Base-by-base conservation (phyloP, 352 stramenopile species). In the Globisporangium parvum region DNA sequence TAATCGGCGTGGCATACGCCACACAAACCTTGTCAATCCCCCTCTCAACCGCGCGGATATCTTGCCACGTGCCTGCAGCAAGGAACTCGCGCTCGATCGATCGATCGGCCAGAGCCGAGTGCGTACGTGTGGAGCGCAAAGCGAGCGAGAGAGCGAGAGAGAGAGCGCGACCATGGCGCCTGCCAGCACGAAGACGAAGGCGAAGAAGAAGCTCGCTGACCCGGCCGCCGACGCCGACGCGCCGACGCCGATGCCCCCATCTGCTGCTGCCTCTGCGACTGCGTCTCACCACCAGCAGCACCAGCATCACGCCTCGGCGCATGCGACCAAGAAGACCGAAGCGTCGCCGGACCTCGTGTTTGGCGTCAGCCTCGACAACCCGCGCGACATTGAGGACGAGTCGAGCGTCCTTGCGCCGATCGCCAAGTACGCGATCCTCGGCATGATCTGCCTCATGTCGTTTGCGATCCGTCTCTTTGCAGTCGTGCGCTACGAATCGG, bases 381-480 rank as follows among this genome's bases (percentile, higher is more conserved):
- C 69, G 11, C 64, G 60, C 10, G 80, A 91, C 56, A 59, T 73
- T 15, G 83, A 91, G 45, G 84, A 96, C 59, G 83, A 94, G 20
- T 54, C 75, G 33, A 89, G 69, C 33, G 78, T 76, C 47, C 59
- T 96, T 24, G 82, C 76, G 42, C 80, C 85, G 3, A 75, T 95
- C 21, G 74, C 89, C 58, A 95, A 96, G 65, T 97, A 88, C 69
- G 84, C 69, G 11, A 96, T 98, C 53, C 61, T 98, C 20, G 86
- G 77, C 59, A 85, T 96, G 69, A 98, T 98, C 67, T 97, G 88
- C 65, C 69, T 96, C 65, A 87, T 97, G 69, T 91, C 89, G 26
- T 98, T 98, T 56, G 77, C 91, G 28, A 96, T 98, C 67, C 85
- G 91, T 47, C 82, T 98, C 46, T 96, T 98, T 53, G 91, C 89